Evolutionary conservation across 2,329 filamentous ascomycete genomes (phyloP).

Genomic region (Cordyceps militaris): DNA sequence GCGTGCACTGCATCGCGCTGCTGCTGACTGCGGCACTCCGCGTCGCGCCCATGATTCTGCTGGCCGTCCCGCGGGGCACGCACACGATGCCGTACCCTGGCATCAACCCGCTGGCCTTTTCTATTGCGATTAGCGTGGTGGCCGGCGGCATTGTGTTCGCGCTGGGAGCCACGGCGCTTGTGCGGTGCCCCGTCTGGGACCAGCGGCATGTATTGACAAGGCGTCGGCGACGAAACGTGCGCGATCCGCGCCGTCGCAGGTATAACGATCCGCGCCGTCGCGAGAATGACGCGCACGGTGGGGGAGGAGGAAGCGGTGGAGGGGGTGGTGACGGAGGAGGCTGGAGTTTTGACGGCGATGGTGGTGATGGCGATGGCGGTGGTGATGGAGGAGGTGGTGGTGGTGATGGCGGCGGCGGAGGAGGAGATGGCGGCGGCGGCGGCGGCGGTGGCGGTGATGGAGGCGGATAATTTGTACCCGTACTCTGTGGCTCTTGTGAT

Average conservation of each 20-base stretch:
- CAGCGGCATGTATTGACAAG: neutral
- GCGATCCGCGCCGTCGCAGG: neutral
- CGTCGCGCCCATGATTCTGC: conserved; percentile 6
- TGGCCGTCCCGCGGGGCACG: neutral
- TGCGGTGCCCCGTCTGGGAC: conserved; percentile 1
- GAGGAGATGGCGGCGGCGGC: neutral
- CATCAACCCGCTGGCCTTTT: neutral
- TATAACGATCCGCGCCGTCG: no score
- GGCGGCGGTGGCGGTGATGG: conserved; percentile 2
- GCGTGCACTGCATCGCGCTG: conserved; percentile 4
- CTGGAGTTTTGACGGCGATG: conserved; percentile 1
- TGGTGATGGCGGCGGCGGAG: neutral
- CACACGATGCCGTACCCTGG: neutral
- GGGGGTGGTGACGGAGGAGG: conserved; percentile 5
- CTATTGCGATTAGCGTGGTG: neutral
- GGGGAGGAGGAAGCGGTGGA: neutral
- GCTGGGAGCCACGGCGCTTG: neutral
- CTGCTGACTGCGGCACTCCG: neutral
- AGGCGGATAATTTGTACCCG: neutral
- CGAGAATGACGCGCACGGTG: neutral
- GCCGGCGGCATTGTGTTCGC: neutral
- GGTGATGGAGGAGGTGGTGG: neutral
- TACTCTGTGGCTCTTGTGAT: neutral
- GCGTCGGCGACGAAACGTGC: neutral
- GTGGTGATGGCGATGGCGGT: neutral